A percentile compares a stretch with the other conserved stretches of the same genome.
Conservation (phyloP, 441 rosid genomes). For the Syzygium syzygioides region DNA sequence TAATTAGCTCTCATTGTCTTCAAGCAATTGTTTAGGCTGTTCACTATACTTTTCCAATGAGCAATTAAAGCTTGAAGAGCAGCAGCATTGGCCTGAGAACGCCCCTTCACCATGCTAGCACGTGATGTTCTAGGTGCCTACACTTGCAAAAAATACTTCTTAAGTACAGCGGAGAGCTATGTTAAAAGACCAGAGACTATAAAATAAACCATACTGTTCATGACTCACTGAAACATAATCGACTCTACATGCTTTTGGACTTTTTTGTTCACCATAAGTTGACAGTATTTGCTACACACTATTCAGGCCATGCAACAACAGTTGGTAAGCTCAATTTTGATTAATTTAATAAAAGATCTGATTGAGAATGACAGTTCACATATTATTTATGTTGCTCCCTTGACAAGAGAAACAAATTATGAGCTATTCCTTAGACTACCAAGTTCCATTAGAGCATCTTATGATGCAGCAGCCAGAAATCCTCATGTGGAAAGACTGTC, state of each 20-base stretch:
- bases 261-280: background rate
- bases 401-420: background rate
- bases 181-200: background rate
- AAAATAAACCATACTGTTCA: background rate
- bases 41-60: slow-evolving; percentile 97
- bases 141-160: slow-evolving; percentile 4
- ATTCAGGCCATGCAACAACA: background rate
- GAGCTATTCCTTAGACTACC: background rate
- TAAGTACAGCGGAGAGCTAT: background rate
- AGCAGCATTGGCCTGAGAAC: slow-evolving; percentile 93
- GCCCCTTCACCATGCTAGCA: slow-evolving; percentile 90
- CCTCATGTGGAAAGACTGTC: background rate
- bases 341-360: background rate
- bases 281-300: background rate
- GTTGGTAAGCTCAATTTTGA: background rate
- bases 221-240: background rate
- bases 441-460: background rate
- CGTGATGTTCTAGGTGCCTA: slow-evolving; percentile 98
- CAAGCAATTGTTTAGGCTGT: slow-evolving; percentile 72
- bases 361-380: background rate
- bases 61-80: slow-evolving; percentile 97
- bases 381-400: background rate
- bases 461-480: background rate
- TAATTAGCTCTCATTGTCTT: slow-evolving; percentile 66
- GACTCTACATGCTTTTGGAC: background rate